Conservation (phyloP, 2,329 filamentous ascomycete genomes). For the Didymella glomerata region DNA sequence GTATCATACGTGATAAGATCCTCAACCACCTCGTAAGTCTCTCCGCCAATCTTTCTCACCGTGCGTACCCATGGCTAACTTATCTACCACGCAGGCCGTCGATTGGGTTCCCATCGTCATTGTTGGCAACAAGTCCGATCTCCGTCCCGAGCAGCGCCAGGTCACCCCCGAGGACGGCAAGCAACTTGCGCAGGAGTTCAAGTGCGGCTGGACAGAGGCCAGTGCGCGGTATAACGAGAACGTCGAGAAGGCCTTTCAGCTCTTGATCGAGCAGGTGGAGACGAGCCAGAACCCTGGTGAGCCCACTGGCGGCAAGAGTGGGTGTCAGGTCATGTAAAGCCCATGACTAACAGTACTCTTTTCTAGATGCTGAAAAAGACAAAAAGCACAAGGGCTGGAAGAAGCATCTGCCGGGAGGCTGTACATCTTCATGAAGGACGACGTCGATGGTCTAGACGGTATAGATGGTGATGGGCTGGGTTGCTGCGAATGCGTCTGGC, state of each 20-base stretch:
- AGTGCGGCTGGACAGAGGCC: constrained; percentile 94
- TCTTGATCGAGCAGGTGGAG: constrained; percentile 94
- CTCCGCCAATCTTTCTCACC: constrained; percentile 2
- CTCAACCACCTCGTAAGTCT: constrained; percentile 85
- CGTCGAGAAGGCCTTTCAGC: constrained; percentile 89
- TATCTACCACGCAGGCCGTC: constrained; percentile 69
- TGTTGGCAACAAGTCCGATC: constrained; percentile 96
- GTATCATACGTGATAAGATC: constrained; percentile 96
- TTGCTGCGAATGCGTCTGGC: constrained; percentile 5
- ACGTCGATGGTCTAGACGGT: constrained; percentile 26
- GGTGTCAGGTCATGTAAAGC: constrained; percentile 81
- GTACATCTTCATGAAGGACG: constrained; percentile 7
- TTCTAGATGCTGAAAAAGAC: background rate
- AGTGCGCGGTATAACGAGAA: constrained; percentile 95
- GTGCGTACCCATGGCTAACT: background rate
- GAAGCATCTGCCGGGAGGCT: constrained; percentile 6
- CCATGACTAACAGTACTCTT: constrained; percentile 29
- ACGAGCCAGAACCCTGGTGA: constrained; percentile 91
- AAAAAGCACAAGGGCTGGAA: constrained; percentile 8
- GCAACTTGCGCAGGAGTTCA: constrained; percentile 83
- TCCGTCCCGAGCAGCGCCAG: constrained; percentile 91
- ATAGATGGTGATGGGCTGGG: constrained; percentile 26
- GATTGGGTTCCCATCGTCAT: constrained; percentile 93
- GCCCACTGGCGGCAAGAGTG: constrained; percentile 73
- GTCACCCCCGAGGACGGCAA: constrained; percentile 86